Conservation (phyloP, 345 rosid genomes). For the Eucalyptus regnans region DNA sequence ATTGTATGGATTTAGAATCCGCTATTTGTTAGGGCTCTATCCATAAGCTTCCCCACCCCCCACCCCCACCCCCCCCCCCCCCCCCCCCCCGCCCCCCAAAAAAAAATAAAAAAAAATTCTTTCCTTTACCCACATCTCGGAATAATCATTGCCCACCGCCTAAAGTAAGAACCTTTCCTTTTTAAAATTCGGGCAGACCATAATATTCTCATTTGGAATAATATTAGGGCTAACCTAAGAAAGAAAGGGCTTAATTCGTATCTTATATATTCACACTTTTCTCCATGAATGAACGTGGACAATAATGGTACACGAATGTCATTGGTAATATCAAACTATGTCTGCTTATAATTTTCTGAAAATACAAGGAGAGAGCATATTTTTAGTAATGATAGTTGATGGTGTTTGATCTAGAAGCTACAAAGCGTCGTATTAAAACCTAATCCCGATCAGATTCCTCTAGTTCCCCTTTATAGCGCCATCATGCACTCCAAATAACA, state of each 20-base stretch:
- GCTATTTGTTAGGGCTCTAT: neutral
- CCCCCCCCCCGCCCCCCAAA: too few species aligned
- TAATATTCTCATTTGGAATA: neutral
- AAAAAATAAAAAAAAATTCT: neutral
- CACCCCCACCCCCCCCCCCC: too few species aligned
- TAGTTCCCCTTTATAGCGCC: neutral
- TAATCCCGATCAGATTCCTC: neutral
- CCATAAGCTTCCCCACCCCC: neutral
- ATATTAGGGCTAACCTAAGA: neutral
- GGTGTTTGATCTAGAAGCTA: neutral
- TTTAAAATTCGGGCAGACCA: neutral
- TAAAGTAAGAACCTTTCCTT: neutral
- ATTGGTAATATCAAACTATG: neutral
- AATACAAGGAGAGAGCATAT: neutral
- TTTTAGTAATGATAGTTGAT: neutral
- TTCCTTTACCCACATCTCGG: neutral
- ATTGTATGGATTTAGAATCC: neutral
- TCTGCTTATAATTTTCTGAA: neutral
- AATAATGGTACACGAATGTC: neutral
- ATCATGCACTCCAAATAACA: neutral
- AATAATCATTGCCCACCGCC: neutral
- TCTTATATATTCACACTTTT: neutral
- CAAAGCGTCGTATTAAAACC: neutral
- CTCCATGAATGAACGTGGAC: neutral
- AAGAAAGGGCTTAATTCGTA: neutral